These are phyloP conservation scores for Coniochaeta prunicola DNA, from an alignment of 2,329 filamentous ascomycete genomes.

Conservation along the genomic window DNA sequence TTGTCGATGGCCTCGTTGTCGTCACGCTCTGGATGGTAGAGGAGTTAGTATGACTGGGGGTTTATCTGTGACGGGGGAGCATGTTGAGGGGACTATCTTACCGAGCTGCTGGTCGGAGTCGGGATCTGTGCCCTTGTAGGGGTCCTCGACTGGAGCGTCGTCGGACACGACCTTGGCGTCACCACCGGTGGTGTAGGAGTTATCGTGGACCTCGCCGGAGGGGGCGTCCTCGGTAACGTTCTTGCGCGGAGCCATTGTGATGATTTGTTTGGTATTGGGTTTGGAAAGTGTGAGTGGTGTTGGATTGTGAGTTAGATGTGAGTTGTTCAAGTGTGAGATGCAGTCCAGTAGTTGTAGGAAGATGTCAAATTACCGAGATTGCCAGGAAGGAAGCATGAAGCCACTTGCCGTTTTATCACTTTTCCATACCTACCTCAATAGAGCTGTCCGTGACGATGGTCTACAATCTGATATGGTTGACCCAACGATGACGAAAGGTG, in stretches of 20 bases:
- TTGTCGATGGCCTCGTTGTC: slow-evolving; percentile 24
- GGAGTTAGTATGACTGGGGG: neutral
- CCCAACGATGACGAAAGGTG: neutral
- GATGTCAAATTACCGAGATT: neutral
- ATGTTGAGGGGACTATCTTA: neutral
- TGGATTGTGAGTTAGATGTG: neutral
- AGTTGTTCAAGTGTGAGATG: neutral
- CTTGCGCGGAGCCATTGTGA: slow-evolving; percentile 2
- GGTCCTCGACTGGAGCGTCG: slow-evolving; percentile 8
- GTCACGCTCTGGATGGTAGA: slow-evolving; percentile 15
- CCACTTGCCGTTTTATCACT: neutral
- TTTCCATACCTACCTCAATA: neutral
- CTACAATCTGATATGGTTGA: slow-evolving; percentile 4
- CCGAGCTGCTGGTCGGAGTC: slow-evolving; percentile 13
- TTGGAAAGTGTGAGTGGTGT: neutral
- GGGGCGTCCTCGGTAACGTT: slow-evolving; percentile 8
- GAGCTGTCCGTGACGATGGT: neutral
- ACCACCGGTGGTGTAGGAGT: slow-evolving; percentile 8
- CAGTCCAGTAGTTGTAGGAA: neutral
- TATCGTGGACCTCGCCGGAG: slow-evolving; percentile 9
- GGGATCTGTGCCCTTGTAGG: slow-evolving; percentile 5
- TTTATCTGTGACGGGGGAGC: neutral
- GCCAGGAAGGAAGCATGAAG: neutral
- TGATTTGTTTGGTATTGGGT: neutral
- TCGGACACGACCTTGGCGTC: slow-evolving; percentile 11